Percentiles rank a stretch among this genome's conserved stretches.
These are phyloP conservation scores for Mrakia frigida DNA, from an alignment of 768 basidiomycete species.

Conservation along the genomic window DNA sequence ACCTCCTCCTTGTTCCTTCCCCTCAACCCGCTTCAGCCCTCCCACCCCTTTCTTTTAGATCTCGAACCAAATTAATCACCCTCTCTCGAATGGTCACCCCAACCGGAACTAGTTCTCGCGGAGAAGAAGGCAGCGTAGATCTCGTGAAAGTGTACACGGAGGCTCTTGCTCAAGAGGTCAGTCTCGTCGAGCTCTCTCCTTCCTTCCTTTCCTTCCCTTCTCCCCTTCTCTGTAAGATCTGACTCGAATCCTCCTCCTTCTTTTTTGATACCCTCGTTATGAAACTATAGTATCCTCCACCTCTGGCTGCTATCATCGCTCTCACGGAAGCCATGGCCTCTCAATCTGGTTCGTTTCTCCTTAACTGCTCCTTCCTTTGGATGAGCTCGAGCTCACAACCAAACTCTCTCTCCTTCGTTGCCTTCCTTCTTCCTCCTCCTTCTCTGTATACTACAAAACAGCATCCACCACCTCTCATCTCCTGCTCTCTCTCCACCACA, in stretches of 20 bases:
- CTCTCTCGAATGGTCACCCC: slow-evolving; percentile 3
- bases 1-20: no score
- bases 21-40: neutral
- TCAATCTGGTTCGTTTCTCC: slow-evolving; percentile 65
- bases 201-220: neutral
- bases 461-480: slow-evolving; percentile 93
- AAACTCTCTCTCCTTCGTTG: neutral
- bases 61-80: no score
- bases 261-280: no score
- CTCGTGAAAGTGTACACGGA: slow-evolving; percentile 16
- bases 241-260: neutral
- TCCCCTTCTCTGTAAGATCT: neutral
- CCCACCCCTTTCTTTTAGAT: neutral
- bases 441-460: slow-evolving; percentile 38
- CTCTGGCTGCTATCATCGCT: slow-evolving; percentile 81
- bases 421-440: neutral
- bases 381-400: neutral
- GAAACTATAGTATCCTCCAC: slow-evolving; percentile 45
- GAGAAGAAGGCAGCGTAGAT: neutral
- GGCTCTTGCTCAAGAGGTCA: slow-evolving; percentile 21
- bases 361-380: slow-evolving; percentile 11
- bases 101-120: neutral
- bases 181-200: neutral
- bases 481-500: slow-evolving; percentile 68
- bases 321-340: slow-evolving; percentile 66